Evolutionary conservation across 2,329 filamentous ascomycete genomes (phyloP).

Genomic region (Arthrobotrys megalospora): DNA sequence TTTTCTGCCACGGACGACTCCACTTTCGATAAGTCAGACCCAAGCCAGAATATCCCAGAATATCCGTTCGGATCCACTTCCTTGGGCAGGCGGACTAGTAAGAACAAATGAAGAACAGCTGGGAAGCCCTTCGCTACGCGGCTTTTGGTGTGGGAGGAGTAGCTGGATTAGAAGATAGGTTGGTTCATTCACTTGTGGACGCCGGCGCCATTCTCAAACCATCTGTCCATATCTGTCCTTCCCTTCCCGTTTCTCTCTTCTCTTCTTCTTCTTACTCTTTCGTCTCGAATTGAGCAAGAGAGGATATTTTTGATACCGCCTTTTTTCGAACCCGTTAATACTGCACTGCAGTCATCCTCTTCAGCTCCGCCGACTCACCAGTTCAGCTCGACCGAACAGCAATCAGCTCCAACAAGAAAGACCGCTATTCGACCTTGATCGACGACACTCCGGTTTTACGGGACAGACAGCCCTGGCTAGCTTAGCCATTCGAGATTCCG

Average conservation of each 20-base stretch:
- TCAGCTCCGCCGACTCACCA: conserved; percentile 3
- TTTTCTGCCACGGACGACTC: conserved; percentile 23
- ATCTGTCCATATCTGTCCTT: conserved; percentile 57
- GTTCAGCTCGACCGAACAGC: conserved; percentile 1
- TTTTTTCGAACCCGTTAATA: conserved; percentile 14
- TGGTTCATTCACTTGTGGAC: conserved; percentile 41
- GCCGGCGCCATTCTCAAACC: conserved; percentile 58
- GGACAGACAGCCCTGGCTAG: conserved; percentile 27
- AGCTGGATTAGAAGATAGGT: conserved; percentile 54
- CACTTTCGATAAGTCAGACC: conserved; percentile 41
- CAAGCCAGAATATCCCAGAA: conserved; percentile 28
- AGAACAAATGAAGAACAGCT: conserved; percentile 40
- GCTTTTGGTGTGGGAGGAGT: conserved; percentile 41
- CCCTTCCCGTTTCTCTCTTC: conserved; percentile 42
- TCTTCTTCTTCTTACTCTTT: conserved; percentile 22
- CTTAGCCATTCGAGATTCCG: conserved; percentile 13
- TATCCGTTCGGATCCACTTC: conserved; percentile 59
- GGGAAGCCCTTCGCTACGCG: conserved; percentile 41
- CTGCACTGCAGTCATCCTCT: not conserved
- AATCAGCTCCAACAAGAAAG: conserved; percentile 12
- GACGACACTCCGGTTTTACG: conserved; percentile 19
- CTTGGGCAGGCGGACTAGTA: conserved; percentile 55
- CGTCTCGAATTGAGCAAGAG: conserved; percentile 27
- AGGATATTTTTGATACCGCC: conserved; percentile 23
- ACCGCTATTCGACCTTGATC: conserved; percentile 22